phyloP scores from a whole-genome alignment of 2,329 filamentous ascomycete genomes.

The Fusarium nanum region DNA sequence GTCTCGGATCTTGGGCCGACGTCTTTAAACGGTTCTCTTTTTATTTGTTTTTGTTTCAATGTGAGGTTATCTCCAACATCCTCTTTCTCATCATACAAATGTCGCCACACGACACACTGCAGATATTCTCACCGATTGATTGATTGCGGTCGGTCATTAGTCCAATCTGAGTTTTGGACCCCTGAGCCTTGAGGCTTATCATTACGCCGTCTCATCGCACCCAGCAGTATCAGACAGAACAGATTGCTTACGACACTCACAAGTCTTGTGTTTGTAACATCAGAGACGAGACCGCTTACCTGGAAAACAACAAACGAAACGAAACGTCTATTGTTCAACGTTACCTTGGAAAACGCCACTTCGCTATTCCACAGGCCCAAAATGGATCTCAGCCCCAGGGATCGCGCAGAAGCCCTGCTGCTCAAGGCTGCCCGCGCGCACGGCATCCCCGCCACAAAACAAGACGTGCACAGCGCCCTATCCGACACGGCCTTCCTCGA shows the following conservation, averaged over 20 bases:
- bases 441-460: slow-evolving; percentile 49
- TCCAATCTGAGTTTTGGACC: not conserved
- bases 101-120: not conserved
- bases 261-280: not conserved
- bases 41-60: slow-evolving; percentile 36
- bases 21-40: not conserved
- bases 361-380: slow-evolving; percentile 49
- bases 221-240: too few species aligned
- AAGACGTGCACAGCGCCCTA: slow-evolving; percentile 55
- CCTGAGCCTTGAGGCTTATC: slow-evolving; percentile 2
- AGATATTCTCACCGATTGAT: not conserved
- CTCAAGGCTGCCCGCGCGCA: slow-evolving; percentile 50
- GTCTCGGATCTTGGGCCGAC: slow-evolving; percentile 43
- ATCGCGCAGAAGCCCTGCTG: slow-evolving; percentile 50
- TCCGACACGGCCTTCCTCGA: slow-evolving; percentile 54
- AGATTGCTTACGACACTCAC: too few species aligned
- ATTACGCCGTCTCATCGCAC: not conserved
- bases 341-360: slow-evolving; percentile 47
- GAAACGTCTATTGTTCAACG: slow-evolving; percentile 34
- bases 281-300: too few species aligned
- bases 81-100: not conserved
- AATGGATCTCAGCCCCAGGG: slow-evolving; percentile 47
- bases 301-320: not conserved
- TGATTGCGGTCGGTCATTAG: not conserved
- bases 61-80: slow-evolving; percentile 25